These are phyloP conservation scores for Rhizopus delemar DNA, from an alignment of 371 early-diverging fungal species.

Conservation along the genomic window DNA sequence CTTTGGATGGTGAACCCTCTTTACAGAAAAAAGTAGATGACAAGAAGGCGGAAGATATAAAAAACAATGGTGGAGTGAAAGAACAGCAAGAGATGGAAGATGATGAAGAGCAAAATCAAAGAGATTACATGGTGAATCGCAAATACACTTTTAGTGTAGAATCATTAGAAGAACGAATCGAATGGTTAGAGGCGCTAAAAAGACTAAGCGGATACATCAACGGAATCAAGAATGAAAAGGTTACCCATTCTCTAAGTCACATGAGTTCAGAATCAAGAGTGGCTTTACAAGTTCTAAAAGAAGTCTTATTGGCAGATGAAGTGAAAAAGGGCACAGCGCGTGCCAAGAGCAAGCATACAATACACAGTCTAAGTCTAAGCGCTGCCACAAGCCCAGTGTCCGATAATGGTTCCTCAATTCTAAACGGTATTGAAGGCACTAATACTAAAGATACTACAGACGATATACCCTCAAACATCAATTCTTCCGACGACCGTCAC, in stretches of 20 bases:
- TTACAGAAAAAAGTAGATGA: constrained; percentile 5
- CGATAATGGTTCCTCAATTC: background rate
- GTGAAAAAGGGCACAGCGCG: constrained; percentile 37
- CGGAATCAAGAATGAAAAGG: constrained; percentile 35
- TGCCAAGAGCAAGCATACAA: constrained; percentile 1
- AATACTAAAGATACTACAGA: background rate
- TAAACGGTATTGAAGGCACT: background rate
- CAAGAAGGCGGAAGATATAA: constrained; percentile 6
- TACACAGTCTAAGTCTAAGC: constrained; percentile 1
- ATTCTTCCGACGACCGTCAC: constrained; percentile 1
- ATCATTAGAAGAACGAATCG: constrained; percentile 47
- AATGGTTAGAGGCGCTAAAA: constrained; percentile 49
- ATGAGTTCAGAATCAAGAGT: constrained; percentile 41
- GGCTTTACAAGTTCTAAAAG: constrained; percentile 61
- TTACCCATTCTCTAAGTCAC: background rate
- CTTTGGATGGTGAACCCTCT: constrained; percentile 12
- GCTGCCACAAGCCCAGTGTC: background rate
- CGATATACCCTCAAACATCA: constrained; percentile 1
- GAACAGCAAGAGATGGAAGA: constrained; percentile 15
- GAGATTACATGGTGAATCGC: constrained; percentile 38
- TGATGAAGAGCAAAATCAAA: constrained; percentile 15
- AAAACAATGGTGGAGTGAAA: background rate
- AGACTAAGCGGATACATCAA: constrained; percentile 35
- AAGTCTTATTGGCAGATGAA: constrained; percentile 56
- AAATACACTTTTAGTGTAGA: constrained; percentile 62